These are phyloP conservation scores for Rugonectria rugulosa DNA, from an alignment of 2,329 filamentous ascomycete species.

Conservation along the genomic window DNA sequence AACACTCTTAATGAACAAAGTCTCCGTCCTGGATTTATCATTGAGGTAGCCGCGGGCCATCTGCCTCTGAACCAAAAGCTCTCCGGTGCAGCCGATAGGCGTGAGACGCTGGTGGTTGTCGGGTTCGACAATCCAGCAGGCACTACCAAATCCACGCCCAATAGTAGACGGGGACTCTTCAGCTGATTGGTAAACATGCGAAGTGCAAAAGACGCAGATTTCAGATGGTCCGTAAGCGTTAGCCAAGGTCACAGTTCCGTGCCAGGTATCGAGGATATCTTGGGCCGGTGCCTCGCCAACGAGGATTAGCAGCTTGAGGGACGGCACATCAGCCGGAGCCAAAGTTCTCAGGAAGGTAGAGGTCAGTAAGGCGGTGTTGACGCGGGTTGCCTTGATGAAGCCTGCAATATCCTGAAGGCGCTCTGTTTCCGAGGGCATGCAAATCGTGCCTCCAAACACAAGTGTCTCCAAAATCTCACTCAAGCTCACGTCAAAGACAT, in stretches of 20 bases:
- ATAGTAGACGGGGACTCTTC: neutral
- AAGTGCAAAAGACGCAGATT: neutral
- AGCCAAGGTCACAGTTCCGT: no score
- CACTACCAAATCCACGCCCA: neutral
- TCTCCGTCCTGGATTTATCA: neutral
- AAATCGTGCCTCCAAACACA: conserved; percentile 47
- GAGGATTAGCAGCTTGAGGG: neutral
- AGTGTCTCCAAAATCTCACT: conserved; percentile 50
- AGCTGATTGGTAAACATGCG: no score
- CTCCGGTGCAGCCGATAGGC: neutral
- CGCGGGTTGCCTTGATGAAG: neutral
- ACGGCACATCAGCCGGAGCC: neutral
- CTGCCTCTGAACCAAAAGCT: neutral
- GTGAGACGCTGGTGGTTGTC: neutral
- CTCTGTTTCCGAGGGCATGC: conserved; percentile 47
- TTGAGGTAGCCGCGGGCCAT: conserved; percentile 1
- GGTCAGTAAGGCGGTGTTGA: neutral
- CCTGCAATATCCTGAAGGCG: conserved; percentile 25
- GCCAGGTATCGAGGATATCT: no score
- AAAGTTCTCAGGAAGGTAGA: neutral
- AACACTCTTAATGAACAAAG: neutral
- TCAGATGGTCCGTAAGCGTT: neutral
- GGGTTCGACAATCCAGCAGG: no score
- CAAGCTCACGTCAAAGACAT: conserved; percentile 49
- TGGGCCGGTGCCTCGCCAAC: neutral